A percentile compares a stretch with the other conserved stretches of the same genome.
Conservation (phyloP, 306 rosid genomes). For the Pterocarpus macrocarpus region DNA sequence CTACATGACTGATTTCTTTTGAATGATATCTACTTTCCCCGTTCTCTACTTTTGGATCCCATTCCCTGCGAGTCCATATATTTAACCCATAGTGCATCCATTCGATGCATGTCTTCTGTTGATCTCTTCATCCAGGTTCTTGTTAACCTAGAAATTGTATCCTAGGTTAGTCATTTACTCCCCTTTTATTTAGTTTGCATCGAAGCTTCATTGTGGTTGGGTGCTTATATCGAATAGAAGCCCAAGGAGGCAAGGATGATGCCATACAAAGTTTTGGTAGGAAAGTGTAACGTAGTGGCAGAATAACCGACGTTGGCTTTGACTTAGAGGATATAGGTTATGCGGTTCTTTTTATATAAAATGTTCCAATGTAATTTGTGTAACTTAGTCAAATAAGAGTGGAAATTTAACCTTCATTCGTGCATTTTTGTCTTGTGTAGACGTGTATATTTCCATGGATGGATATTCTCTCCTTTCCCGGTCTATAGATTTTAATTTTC, state of each 20-base stretch:
- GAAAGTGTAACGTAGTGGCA: constrained; percentile 47
- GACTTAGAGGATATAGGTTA: constrained; percentile 1
- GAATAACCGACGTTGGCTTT: constrained; percentile 44
- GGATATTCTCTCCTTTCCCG: not conserved
- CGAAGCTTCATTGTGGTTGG: constrained; percentile 46
- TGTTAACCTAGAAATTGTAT: constrained; percentile 22
- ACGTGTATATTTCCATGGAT: not conserved
- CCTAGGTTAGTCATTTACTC: constrained; percentile 40
- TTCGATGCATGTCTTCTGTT: constrained; percentile 50
- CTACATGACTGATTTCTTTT: constrained; percentile 21
- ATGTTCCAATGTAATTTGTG: constrained; percentile 44
- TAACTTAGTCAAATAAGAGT: constrained; percentile 30
- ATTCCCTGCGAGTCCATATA: not conserved
- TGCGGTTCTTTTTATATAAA: constrained; percentile 13
- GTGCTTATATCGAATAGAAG: constrained; percentile 39
- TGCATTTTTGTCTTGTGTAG: not conserved
- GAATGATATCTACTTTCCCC: constrained; percentile 9
- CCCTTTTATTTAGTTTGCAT: constrained; percentile 28
- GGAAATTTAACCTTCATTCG: not conserved
- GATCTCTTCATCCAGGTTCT: not conserved
- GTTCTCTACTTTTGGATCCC: not conserved
- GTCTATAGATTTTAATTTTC: no score
- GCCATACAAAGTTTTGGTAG: constrained; percentile 54
- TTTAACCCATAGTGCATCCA: constrained; percentile 50
- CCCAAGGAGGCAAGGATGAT: constrained; percentile 56